Conservation (phyloP, 2,329 filamentous ascomycete species). For the Colletotrichum gloeosporioides region DNA sequence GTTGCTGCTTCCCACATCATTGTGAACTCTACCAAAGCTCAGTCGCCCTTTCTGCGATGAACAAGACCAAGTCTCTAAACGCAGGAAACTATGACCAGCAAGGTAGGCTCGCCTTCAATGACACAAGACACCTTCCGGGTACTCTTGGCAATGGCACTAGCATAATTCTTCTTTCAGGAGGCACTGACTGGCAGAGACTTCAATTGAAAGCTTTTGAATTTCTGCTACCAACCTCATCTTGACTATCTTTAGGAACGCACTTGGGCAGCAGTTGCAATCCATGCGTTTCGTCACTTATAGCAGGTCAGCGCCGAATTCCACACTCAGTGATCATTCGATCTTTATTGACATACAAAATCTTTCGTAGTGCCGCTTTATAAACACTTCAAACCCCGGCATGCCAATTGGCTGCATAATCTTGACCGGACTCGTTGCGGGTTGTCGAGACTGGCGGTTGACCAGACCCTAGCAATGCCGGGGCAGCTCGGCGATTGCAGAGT, state of each 20-base stretch:
- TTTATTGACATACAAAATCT: background rate
- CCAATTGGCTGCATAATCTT: background rate
- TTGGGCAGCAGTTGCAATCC: background rate
- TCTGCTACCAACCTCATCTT: background rate
- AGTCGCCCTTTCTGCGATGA: background rate
- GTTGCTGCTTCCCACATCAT: background rate
- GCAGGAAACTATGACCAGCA: background rate
- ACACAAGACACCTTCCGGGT: background rate
- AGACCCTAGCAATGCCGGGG: background rate
- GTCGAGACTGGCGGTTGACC: background rate
- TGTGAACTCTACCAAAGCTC: background rate
- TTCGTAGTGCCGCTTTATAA: background rate
- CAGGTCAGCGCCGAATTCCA: background rate
- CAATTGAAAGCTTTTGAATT: background rate
- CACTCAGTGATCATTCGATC: background rate
- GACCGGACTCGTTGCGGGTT: background rate
- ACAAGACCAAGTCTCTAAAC: background rate
- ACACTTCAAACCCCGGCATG: background rate
- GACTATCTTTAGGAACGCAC: background rate
- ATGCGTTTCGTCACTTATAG: background rate
- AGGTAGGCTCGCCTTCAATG: background rate
- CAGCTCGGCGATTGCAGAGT: slow-evolving; percentile 1
- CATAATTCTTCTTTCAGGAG: background rate
- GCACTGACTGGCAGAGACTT: background rate
- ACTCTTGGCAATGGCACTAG: background rate